Percentiles rank a stretch among this genome's conserved stretches.
Conservation (phyloP, 225 moss, liverwort and hornwort species). For the Pleurozium schreberi region DNA sequence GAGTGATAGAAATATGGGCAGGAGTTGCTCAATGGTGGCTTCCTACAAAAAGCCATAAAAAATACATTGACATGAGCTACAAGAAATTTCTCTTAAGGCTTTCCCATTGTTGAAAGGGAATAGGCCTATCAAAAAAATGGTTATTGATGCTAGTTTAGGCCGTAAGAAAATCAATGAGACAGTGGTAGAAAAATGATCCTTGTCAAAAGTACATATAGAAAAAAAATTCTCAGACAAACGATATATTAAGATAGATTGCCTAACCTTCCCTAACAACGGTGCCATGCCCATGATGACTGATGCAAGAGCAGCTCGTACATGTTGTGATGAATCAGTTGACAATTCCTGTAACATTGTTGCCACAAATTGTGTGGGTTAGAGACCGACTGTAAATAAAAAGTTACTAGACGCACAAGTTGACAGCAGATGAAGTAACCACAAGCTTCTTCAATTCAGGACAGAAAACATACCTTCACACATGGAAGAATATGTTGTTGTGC, state of each 20-base stretch:
- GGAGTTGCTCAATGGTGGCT: slow-evolving; percentile 92
- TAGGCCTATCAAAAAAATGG: not conserved
- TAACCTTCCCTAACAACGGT: slow-evolving; percentile 81
- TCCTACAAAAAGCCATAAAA: slow-evolving; percentile 30
- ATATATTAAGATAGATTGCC: not conserved
- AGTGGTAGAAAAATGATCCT: not conserved
- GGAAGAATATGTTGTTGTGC: slow-evolving; percentile 94
- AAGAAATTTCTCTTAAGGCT: not conserved
- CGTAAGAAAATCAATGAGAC: not conserved
- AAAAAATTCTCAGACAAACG: not conserved
- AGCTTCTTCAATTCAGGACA: not conserved
- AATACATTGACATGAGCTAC: not conserved
- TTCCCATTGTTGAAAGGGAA: not conserved
- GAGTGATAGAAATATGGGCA: slow-evolving; percentile 89
- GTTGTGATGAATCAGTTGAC: slow-evolving; percentile 93
- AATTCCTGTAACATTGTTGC: slow-evolving; percentile 46
- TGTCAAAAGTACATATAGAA: not conserved
- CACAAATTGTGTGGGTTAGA: not conserved
- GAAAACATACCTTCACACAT: slow-evolving; percentile 64
- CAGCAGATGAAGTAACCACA: not conserved
- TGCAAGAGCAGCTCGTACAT: slow-evolving; percentile 93
- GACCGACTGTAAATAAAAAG: not conserved
- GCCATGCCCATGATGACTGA: slow-evolving; percentile 99
- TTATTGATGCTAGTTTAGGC: not conserved
- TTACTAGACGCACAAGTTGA: not conserved